These are phyloP conservation scores for Clitocybe nebularis DNA, from an alignment of 1,284 basidiomycete species.

Conservation along the genomic window DNA sequence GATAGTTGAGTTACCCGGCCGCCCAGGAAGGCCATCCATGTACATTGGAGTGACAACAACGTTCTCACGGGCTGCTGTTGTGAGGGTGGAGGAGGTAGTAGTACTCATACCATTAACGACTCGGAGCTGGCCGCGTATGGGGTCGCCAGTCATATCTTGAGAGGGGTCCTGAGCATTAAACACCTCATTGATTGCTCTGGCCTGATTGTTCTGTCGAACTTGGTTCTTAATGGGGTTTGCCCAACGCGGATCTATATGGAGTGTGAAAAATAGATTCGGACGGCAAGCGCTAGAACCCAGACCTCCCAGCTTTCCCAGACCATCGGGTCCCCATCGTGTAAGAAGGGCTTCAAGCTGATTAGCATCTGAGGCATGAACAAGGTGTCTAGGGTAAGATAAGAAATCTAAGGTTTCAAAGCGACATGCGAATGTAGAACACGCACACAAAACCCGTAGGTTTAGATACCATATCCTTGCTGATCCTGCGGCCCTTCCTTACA, in stretches of 20 bases:
- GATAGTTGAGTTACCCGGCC: conserved; percentile 57
- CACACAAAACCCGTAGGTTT: conserved; percentile 82
- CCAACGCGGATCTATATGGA: conserved; percentile 77
- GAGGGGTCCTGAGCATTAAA: conserved; percentile 64
- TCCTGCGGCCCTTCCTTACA: conserved; percentile 54
- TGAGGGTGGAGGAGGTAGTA: conserved; percentile 61
- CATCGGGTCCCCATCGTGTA: conserved; percentile 87
- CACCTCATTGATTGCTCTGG: conserved; percentile 79
- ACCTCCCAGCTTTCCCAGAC: conserved; percentile 89
- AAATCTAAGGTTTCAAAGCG: conserved; percentile 16
- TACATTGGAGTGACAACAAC: conserved; percentile 38
- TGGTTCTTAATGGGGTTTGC: conserved; percentile 86
- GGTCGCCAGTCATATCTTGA: conserved; percentile 37
- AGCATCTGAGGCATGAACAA: conserved; percentile 91
- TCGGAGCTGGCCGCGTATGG: conserved; percentile 53
- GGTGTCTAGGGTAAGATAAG: conserved; percentile 56
- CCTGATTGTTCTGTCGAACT: conserved; percentile 72
- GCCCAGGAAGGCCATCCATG: conserved; percentile 54
- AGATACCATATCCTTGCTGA: conserved; percentile 86
- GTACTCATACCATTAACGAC: conserved; percentile 80
- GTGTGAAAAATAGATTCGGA: conserved; percentile 14
- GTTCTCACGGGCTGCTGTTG: conserved; percentile 69
- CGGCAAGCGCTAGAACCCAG: conserved; percentile 27
- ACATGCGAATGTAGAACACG: conserved; percentile 31
- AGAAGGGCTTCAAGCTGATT: conserved; percentile 90